phyloP scores from a whole-genome alignment of 805 yeast genomes.

The Myxozyma geophila region DNA sequence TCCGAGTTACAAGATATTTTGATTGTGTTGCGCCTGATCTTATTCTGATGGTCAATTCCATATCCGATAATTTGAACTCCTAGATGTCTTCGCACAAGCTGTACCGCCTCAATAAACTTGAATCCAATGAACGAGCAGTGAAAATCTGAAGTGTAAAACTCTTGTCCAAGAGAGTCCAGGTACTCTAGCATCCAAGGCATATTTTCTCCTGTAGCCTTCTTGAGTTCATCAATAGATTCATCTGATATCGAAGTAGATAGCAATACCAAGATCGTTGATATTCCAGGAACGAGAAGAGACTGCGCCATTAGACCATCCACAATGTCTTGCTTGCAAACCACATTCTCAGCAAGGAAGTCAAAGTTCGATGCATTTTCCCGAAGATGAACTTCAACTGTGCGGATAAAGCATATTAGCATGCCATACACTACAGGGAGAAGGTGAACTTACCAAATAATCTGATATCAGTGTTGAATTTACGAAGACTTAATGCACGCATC shows the following conservation, averaged over 20 bases:
- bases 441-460: slow-evolving; percentile 16
- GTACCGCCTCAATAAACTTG: slow-evolving; percentile 23
- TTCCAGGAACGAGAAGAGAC: slow-evolving; percentile 25
- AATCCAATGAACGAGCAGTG: slow-evolving; percentile 14
- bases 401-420: not conserved
- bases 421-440: too few species aligned
- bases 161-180: slow-evolving; percentile 11
- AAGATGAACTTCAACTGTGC: slow-evolving; percentile 22
- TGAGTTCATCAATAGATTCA: slow-evolving; percentile 13
- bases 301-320: slow-evolving; percentile 25
- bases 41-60: slow-evolving; percentile 9
- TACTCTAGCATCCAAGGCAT: slow-evolving; percentile 26
- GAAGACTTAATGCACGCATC: slow-evolving; percentile 24
- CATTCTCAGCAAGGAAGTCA: slow-evolving; percentile 23
- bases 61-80: slow-evolving; percentile 24
- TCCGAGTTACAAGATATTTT: slow-evolving; percentile 14
- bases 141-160: slow-evolving; percentile 20
- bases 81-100: slow-evolving; percentile 1
- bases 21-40: slow-evolving; percentile 16
- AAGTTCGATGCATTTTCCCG: slow-evolving; percentile 24
- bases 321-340: slow-evolving; percentile 26
- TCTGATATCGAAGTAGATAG: slow-evolving; percentile 21
- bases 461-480: slow-evolving; percentile 16
- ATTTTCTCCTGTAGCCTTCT: not conserved
- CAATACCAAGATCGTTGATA: slow-evolving; percentile 18